These are phyloP conservation scores for Gracilaria domingensis DNA, from an alignment of 23 red algal species.

Conservation along the genomic window DNA sequence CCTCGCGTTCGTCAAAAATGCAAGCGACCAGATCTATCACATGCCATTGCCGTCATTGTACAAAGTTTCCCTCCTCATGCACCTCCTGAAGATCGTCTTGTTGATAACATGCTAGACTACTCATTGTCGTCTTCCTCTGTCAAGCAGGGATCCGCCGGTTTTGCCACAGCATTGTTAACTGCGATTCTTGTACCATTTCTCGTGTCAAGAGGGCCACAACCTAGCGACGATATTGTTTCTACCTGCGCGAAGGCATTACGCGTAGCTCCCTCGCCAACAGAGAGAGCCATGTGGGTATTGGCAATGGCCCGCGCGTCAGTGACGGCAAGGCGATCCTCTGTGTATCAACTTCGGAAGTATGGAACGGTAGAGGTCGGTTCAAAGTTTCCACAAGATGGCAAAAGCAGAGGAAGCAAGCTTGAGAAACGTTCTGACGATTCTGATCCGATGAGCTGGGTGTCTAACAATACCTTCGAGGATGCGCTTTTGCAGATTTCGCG, in stretches of 20 bases:
- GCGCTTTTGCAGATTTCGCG: constrained; percentile 37
- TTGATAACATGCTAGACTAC: constrained; percentile 63
- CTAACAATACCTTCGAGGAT: constrained; percentile 61
- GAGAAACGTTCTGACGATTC: constrained; percentile 45
- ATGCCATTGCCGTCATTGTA: constrained; percentile 62
- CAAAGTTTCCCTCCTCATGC: constrained; percentile 54
- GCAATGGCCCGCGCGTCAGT: constrained; percentile 52
- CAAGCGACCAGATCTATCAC: constrained; percentile 56
- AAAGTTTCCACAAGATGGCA: constrained; percentile 54
- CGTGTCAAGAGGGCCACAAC: constrained; percentile 49
- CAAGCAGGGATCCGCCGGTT: constrained; percentile 41
- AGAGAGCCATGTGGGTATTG: constrained; percentile 67
- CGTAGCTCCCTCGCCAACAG: constrained; percentile 55
- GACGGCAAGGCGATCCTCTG: constrained; percentile 45
- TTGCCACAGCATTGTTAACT: constrained; percentile 53
- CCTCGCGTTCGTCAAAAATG: constrained; percentile 46
- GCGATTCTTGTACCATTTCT: constrained; percentile 51
- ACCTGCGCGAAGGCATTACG: constrained; percentile 34
- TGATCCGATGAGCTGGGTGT: constrained; percentile 30
- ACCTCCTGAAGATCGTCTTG: constrained; percentile 68
- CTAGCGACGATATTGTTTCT: constrained; percentile 38
- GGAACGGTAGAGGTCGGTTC: constrained; percentile 42
- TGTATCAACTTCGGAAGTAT: constrained; percentile 63
- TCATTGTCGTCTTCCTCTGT: constrained; percentile 42
- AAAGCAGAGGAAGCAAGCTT: background rate